These are phyloP conservation scores for Xylaria acuta DNA, from an alignment of 495 filamentous ascomycete genomes.

Conservation along the genomic window DNA sequence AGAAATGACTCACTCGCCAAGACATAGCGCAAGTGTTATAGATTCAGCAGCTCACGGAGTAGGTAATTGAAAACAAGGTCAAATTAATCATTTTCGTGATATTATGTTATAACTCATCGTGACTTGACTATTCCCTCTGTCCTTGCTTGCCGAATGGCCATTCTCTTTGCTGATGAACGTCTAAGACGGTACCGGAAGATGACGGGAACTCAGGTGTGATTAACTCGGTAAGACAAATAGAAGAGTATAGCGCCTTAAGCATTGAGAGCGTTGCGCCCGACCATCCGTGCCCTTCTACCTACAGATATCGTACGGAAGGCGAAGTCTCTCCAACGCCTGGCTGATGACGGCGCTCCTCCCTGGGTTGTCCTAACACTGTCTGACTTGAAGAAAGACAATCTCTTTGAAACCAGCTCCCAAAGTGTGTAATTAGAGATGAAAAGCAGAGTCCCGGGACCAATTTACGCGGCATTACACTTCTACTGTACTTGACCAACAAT, in stretches of 20 bases:
- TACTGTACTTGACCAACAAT: slow-evolving; percentile 98
- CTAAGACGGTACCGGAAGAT: slow-evolving; percentile 8
- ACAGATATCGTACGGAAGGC: slow-evolving; percentile 3
- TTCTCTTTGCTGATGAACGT: slow-evolving; percentile 9
- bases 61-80: not conserved
- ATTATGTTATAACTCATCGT: slow-evolving; percentile 18
- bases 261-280: not conserved
- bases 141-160: not conserved
- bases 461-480: not conserved
- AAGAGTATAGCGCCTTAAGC: slow-evolving; percentile 10
- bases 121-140: slow-evolving; percentile 12
- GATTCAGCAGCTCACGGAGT: not conserved
- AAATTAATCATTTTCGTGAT: slow-evolving; percentile 8
- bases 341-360: not conserved
- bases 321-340: slow-evolving; percentile 8
- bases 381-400: not conserved
- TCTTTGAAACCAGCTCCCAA: not conserved
- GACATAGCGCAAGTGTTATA: not conserved
- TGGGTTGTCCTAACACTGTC: slow-evolving; percentile 20
- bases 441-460: not conserved
- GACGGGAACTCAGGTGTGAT: not conserved
- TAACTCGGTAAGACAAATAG: not conserved
- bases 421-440: not conserved
- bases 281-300: slow-evolving; percentile 5
- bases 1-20: not conserved